Evolutionary conservation across 2,329 filamentous ascomycete species (phyloP).

Genomic region (Drechslerella dactyloides): DNA sequence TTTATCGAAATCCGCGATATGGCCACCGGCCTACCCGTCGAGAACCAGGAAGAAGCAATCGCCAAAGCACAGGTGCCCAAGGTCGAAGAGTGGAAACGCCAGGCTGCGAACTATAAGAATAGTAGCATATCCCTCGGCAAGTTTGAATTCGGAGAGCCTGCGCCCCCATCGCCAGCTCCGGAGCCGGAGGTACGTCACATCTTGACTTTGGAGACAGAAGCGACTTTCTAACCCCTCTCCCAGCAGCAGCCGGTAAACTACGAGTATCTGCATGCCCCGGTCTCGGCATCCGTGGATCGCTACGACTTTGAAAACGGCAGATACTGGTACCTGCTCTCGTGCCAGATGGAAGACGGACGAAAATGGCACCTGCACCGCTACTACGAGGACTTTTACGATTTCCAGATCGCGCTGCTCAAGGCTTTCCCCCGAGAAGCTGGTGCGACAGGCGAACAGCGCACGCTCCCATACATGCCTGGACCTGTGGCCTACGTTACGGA

Average conservation of each 20-base stretch:
- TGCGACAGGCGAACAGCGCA: slow-evolving; percentile 75
- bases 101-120: slow-evolving; percentile 99
- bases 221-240: not conserved
- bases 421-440: slow-evolving; percentile 92
- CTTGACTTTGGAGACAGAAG: slow-evolving; percentile 64
- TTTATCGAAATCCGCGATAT: slow-evolving; percentile 97
- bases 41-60: slow-evolving; percentile 83
- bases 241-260: slow-evolving; percentile 54
- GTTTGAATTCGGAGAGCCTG: slow-evolving; percentile 69
- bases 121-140: slow-evolving; percentile 96
- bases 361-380: slow-evolving; percentile 93
- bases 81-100: slow-evolving; percentile 99
- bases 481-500: slow-evolving; percentile 98
- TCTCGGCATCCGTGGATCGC: slow-evolving; percentile 82
- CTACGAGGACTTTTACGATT: slow-evolving; percentile 98
- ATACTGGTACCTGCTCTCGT: slow-evolving; percentile 98
- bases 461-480: slow-evolving; percentile 94
- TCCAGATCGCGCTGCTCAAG: slow-evolving; percentile 92
- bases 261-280: slow-evolving; percentile 69
- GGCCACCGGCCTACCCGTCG: slow-evolving; percentile 80
- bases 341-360: slow-evolving; percentile 83
- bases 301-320: slow-evolving; percentile 98
- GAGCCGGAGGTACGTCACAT: slow-evolving; percentile 60
- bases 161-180: slow-evolving; percentile 38
- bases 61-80: slow-evolving; percentile 86